These are phyloP conservation scores for Lyophyllum decastes DNA, from an alignment of 768 basidiomycete species.

Conservation along the genomic window DNA sequence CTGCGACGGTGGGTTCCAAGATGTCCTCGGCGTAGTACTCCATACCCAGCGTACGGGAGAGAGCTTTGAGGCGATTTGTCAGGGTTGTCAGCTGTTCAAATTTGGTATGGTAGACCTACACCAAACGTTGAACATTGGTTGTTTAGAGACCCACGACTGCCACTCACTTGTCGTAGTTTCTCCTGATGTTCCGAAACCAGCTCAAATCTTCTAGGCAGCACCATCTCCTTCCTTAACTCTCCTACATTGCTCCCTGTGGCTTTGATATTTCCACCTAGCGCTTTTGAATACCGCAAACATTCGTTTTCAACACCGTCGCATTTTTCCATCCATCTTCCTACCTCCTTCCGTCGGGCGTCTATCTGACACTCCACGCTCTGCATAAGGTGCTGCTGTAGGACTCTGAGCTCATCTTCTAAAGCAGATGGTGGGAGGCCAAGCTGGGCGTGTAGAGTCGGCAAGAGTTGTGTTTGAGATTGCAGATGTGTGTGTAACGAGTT, in stretches of 20 bases:
- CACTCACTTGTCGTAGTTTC: constrained; percentile 73
- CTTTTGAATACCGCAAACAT: constrained; percentile 65
- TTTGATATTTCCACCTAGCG: constrained; percentile 73
- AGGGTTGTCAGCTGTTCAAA: constrained; percentile 74
- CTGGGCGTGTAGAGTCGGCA: constrained; percentile 81
- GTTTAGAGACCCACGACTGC: background rate
- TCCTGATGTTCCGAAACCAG: constrained; percentile 72
- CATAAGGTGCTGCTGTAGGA: constrained; percentile 74
- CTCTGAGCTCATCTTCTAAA: constrained; percentile 76
- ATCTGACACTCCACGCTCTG: constrained; percentile 78
- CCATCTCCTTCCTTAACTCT: constrained; percentile 71
- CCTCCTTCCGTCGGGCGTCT: constrained; percentile 67
- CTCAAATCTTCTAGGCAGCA: constrained; percentile 73
- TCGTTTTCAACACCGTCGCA: constrained; percentile 64
- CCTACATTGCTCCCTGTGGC: constrained; percentile 62
- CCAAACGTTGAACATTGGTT: constrained; percentile 4
- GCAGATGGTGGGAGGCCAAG: constrained; percentile 81
- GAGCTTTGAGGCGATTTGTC: constrained; percentile 59
- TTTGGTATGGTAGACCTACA: constrained; percentile 72
- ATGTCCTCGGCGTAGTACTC: constrained; percentile 62
- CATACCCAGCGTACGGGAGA: constrained; percentile 61
- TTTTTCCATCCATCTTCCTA: constrained; percentile 69
- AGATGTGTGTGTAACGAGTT: constrained; percentile 78
- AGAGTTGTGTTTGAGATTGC: constrained; percentile 77
- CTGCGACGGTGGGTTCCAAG: constrained; percentile 44